phyloP scores from a whole-genome alignment of 495 filamentous ascomycete genomes.

The Penicillium alfredii region DNA sequence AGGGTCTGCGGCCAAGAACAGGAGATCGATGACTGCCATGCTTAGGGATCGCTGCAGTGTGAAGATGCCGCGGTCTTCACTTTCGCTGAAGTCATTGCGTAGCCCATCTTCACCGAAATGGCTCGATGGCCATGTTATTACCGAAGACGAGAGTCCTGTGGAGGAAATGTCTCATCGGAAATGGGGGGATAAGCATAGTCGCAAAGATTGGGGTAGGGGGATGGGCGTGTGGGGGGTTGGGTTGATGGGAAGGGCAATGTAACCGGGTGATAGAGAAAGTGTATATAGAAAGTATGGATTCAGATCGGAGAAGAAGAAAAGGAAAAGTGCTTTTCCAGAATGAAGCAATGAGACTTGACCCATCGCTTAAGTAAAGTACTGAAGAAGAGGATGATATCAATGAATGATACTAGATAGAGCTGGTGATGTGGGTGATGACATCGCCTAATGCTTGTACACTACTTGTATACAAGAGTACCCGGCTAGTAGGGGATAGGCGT shows the following conservation, averaged over 20 bases:
- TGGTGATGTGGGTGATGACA: no score
- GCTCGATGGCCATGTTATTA: slow-evolving; percentile 9
- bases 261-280: background rate
- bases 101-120: slow-evolving; percentile 4
- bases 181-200: slow-evolving; percentile 18
- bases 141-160: slow-evolving; percentile 11
- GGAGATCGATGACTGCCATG: slow-evolving; percentile 13
- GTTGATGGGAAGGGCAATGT: slow-evolving; percentile 6
- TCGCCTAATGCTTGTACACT: no score
- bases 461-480: no score
- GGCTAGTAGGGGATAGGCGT: no score
- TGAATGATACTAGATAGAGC: no score
- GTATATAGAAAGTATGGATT: background rate
- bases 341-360: no score
- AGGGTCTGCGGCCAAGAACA: slow-evolving; percentile 4
- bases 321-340: no score
- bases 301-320: no score
- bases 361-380: no score
- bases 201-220: slow-evolving; percentile 3
- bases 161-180: slow-evolving; percentile 12
- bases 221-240: slow-evolving; percentile 6
- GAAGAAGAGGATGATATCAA: no score
- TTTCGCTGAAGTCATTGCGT: slow-evolving; percentile 10
- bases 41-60: slow-evolving; percentile 9
- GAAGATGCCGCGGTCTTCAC: slow-evolving; percentile 11